Percentiles rank a stretch among this genome's conserved stretches.
Evolutionary conservation across 179 eudicot species (phyloP).

Genomic region (Drosera spatulata): DNA sequence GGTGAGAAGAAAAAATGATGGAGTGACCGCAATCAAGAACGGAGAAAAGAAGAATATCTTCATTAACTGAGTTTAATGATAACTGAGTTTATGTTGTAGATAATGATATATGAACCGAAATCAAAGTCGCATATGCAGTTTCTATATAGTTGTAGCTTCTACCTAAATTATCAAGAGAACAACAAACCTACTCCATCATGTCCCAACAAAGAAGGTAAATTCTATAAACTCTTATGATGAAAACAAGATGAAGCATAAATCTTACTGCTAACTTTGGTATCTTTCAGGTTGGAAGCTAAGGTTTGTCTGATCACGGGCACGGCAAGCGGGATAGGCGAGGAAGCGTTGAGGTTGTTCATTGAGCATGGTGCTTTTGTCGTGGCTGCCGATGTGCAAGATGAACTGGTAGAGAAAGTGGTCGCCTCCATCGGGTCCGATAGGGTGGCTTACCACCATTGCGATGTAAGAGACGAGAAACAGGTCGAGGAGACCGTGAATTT

Average conservation of each 20-base stretch:
- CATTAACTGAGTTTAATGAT: too few species aligned
- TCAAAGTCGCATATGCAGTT: too few species aligned
- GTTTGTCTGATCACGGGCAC: constrained; percentile 71
- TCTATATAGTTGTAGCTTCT: not conserved
- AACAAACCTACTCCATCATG: not conserved
- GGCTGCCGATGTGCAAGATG: constrained; percentile 54
- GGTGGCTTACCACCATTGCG: constrained; percentile 25
- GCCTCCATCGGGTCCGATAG: constrained; percentile 24
- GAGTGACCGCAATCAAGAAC: too few species aligned
- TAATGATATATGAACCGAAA: too few species aligned
- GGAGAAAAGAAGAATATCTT: too few species aligned
- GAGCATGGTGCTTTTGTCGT: constrained; percentile 48
- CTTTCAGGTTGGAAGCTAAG: constrained; percentile 50
- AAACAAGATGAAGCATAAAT: too few species aligned
- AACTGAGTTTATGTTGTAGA: too few species aligned
- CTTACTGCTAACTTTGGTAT: too few species aligned
- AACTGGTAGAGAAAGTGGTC: constrained; percentile 32
- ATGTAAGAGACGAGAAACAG: constrained; percentile 28
- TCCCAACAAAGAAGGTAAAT: not conserved
- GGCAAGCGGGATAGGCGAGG: constrained; percentile 74
- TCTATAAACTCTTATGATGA: not conserved
- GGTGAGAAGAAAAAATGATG: too few species aligned
- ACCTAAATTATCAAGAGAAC: not conserved
- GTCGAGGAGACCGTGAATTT: constrained; percentile 6
- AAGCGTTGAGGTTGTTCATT: constrained; percentile 36